These are phyloP conservation scores for Xylaria sp. DNA, from an alignment of 2,329 filamentous ascomycete species.

Conservation along the genomic window DNA sequence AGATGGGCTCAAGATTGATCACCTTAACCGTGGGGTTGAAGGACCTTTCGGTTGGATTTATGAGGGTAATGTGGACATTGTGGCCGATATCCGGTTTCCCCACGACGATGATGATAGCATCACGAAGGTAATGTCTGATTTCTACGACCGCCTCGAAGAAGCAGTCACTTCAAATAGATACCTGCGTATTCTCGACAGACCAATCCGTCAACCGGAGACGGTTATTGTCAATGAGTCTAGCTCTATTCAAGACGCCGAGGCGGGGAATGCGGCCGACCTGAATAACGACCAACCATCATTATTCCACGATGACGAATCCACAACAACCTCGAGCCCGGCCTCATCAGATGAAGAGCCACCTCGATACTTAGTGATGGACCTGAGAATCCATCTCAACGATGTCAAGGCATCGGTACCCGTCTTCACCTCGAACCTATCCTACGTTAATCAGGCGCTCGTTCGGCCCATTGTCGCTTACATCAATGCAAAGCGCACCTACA, in stretches of 20 bases:
- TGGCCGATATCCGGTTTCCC: conserved; percentile 95
- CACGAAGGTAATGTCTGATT: conserved; percentile 93
- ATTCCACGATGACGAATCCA: conserved; percentile 20
- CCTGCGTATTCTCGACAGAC: conserved; percentile 66
- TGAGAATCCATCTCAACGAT: conserved; percentile 94
- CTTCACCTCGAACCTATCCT: conserved; percentile 91
- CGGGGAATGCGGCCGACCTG: conserved; percentile 34
- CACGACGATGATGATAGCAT: conserved; percentile 88
- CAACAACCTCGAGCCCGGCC: conserved; percentile 9
- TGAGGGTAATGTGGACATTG: conserved; percentile 95
- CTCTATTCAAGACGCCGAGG: conserved; percentile 31
- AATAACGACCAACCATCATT: conserved; percentile 16
- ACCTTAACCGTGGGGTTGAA: conserved; percentile 91
- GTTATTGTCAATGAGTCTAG: conserved; percentile 41
- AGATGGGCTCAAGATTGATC: conserved; percentile 93
- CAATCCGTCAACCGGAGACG: conserved; percentile 47
- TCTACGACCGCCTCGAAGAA: conserved; percentile 95
- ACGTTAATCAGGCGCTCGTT: conserved; percentile 94
- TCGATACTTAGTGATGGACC: conserved; percentile 90
- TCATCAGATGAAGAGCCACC: conserved; percentile 65
- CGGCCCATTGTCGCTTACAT: conserved; percentile 98
- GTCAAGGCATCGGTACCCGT: conserved; percentile 92
- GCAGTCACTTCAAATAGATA: conserved; percentile 84
- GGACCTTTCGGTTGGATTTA: conserved; percentile 98
- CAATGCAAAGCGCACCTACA: conserved; percentile 93